Base-by-base conservation (phyloP, 129 eudicot species). In the Dittrichia graveolens region DNA sequence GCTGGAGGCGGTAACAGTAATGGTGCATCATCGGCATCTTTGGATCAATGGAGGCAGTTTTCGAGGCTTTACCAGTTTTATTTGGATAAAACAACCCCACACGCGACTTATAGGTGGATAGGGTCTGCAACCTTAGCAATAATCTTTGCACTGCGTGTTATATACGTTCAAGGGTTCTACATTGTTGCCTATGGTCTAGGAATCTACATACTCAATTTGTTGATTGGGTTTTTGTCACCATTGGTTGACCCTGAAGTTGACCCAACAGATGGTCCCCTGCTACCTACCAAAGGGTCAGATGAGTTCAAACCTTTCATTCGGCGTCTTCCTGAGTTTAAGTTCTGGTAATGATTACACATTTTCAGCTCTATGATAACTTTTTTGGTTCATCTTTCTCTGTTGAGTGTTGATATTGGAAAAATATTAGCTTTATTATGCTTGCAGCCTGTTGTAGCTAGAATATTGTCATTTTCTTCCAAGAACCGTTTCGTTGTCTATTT, bases 141-240 rank as follows among this genome's bases (percentile, higher is more conserved):
- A 43, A 46, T 89, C 10, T 92, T 89, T 61, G 87, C 68, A 3
- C 19, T 92, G 70, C 88, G 95, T 16, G 76, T 82, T 64, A 81
- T 79, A 52, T 85, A 84, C 57, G 53, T 84, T 53, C 89, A 83
- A 47, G 97, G 97, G 53, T 92, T 89, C 83, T 92, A 86, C 74
- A 67, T 92, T 53, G 77, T 92, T 31, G 65, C 89, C 50, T 92
- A 92, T 80, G 97, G 94, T 13, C 70, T 92, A 45, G 94, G 91
- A 50, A 92, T 92, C 82, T 92, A 92, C 67, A 52, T 92, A 49
- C 79, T 92, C 75, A 92, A 92, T 83, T 77, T 92, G 83, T 66
- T 92, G 81, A 92, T 92, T 34, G 97, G 96, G 59, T 92, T 92
- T 79, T 80, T 92, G 84, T 92, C 97, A 3, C 97, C 97, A 2